Evolutionary conservation across 768 basidiomycete species (phyloP).

Genomic region (Boletus patriciae): DNA sequence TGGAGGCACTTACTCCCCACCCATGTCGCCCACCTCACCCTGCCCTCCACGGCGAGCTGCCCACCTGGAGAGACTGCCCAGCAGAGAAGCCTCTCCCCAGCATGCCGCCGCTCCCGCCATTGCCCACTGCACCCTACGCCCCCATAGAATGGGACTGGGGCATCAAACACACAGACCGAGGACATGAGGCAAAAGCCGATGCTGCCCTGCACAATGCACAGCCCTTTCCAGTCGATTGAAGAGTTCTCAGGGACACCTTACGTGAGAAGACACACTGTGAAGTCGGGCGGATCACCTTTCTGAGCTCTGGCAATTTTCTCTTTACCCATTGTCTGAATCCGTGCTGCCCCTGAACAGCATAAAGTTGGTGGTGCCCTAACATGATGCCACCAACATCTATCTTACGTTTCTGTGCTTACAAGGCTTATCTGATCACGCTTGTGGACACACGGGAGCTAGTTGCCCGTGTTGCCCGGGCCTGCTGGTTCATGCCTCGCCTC

Average conservation of each 20-base stretch:
- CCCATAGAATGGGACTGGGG: constrained; percentile 68
- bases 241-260: constrained; percentile 73
- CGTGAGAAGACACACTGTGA: constrained; percentile 64
- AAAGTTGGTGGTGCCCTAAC: constrained; percentile 47
- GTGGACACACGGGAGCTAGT: constrained; percentile 61
- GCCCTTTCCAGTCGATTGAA: constrained; percentile 76
- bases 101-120: constrained; percentile 20
- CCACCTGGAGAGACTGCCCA: constrained; percentile 2
- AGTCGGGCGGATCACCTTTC: constrained; percentile 68
- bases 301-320: constrained; percentile 64
- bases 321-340: constrained; percentile 11
- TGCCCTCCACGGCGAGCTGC: neutral
- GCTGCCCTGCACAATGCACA: constrained; percentile 56
- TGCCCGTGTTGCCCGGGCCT: constrained; percentile 78
- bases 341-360: constrained; percentile 38
- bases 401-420: constrained; percentile 10
- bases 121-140: constrained; percentile 1
- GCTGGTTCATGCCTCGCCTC: constrained; percentile 81
- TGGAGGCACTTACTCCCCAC: neutral
- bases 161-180: constrained; percentile 67
- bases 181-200: constrained; percentile 62
- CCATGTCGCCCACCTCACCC: neutral
- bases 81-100: constrained; percentile 15
- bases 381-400: neutral
- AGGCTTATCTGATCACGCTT: constrained; percentile 80